These are phyloP conservation scores for Termitomyces sp. DNA, from an alignment of 768 basidiomycete species.

Conservation along the genomic window DNA sequence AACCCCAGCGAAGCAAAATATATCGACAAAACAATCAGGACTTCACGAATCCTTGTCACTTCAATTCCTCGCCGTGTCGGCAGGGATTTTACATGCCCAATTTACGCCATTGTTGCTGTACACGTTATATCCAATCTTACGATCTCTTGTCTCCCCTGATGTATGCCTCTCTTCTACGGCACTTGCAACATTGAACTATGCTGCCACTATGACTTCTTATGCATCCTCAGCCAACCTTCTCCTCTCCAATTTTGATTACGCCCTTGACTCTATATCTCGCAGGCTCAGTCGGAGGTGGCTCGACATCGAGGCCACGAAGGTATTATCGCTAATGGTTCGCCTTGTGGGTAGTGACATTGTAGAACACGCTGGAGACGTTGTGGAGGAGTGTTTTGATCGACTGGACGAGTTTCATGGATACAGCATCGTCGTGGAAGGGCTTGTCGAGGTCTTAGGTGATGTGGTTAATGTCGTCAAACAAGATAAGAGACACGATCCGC, in stretches of 20 bases:
- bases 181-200: conserved; percentile 60
- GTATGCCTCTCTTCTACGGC: conserved; percentile 73
- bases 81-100: conserved; percentile 65
- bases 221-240: conserved; percentile 87
- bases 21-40: conserved; percentile 40
- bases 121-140: conserved; percentile 79
- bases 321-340: conserved; percentile 78
- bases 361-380: conserved; percentile 85
- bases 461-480: conserved; percentile 73
- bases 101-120: conserved; percentile 75
- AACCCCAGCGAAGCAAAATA: conserved; percentile 19
- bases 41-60: conserved; percentile 70
- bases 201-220: conserved; percentile 74
- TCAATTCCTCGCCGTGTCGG: conserved; percentile 64
- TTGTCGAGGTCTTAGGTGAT: conserved; percentile 83
- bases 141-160: conserved; percentile 71
- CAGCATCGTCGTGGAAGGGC: conserved; percentile 74
- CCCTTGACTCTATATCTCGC: conserved; percentile 85
- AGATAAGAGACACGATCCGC: conserved; percentile 31
- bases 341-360: conserved; percentile 86
- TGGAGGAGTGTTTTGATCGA: conserved; percentile 96
- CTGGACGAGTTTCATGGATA: conserved; percentile 97
- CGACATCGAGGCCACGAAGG: conserved; percentile 84
- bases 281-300: conserved; percentile 76
- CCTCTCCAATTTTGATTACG: conserved; percentile 94